Evolutionary conservation across 23 red algal species (phyloP).

Genomic region (Agarophyton chilense): DNA sequence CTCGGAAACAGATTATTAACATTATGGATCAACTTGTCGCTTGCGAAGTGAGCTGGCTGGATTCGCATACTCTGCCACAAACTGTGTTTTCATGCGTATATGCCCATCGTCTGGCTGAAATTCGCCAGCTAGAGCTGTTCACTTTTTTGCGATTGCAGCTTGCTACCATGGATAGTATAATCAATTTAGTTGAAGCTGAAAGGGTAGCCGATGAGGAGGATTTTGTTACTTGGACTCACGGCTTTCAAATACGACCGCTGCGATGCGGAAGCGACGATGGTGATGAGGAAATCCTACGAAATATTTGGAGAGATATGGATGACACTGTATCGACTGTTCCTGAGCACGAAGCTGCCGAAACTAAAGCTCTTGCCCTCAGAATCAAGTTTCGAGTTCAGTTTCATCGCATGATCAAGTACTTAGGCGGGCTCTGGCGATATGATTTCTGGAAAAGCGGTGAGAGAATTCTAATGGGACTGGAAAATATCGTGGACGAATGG

Average conservation of each 20-base stretch:
- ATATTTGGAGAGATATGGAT: slow-evolving; percentile 36
- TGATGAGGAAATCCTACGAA: slow-evolving; percentile 40
- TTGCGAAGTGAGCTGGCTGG: slow-evolving; percentile 59
- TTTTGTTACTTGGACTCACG: slow-evolving; percentile 61
- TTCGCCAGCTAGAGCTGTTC: slow-evolving; percentile 50
- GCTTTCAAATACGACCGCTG: slow-evolving; percentile 59
- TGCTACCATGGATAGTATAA: slow-evolving; percentile 54
- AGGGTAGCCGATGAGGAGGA: slow-evolving; percentile 67
- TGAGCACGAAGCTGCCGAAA: background rate
- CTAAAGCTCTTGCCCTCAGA: slow-evolving; percentile 22
- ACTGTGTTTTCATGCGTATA: slow-evolving; percentile 78
- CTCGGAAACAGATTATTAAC: slow-evolving; percentile 49
- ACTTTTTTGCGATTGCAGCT: slow-evolving; percentile 52
- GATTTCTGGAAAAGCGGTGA: background rate
- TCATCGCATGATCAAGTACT: slow-evolving; percentile 46
- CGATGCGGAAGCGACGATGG: slow-evolving; percentile 14
- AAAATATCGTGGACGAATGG: slow-evolving; percentile 41
- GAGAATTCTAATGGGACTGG: background rate
- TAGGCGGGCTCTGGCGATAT: slow-evolving; percentile 28
- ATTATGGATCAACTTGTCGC: slow-evolving; percentile 61
- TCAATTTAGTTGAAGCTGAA: slow-evolving; percentile 51
- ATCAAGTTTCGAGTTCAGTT: slow-evolving; percentile 50
- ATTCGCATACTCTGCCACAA: slow-evolving; percentile 64
- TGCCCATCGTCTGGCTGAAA: slow-evolving; percentile 46
- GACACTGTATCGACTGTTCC: background rate